Conservation (phyloP, 441 rosid genomes). For the Bruguiera hainesii region DNA sequence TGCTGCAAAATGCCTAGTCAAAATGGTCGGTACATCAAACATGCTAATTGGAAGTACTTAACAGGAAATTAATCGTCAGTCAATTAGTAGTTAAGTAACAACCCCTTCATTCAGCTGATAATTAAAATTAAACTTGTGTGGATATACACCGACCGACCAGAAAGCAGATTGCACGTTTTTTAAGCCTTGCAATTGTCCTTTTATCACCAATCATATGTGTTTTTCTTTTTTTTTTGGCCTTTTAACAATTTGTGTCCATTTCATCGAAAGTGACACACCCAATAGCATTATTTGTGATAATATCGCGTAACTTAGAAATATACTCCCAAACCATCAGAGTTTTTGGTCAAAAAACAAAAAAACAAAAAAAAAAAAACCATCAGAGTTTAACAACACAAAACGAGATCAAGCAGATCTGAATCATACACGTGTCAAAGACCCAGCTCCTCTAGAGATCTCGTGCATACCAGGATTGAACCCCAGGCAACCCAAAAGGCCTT, state of each 20-base stretch:
- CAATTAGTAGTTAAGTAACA: background rate
- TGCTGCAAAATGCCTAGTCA: too few species aligned
- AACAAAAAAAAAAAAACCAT: slow-evolving; percentile 19
- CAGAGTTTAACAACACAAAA: background rate
- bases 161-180: background rate
- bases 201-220: background rate
- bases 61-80: background rate
- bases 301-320: slow-evolving; percentile 8
- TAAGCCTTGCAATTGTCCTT: background rate
- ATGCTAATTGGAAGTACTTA: background rate
- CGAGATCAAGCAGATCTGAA: slow-evolving; percentile 27
- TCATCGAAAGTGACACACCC: slow-evolving; percentile 18
- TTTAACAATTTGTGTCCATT: slow-evolving; percentile 15
- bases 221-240: background rate
- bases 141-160: background rate
- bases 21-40: background rate
- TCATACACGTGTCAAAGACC: slow-evolving; percentile 66
- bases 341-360: slow-evolving; percentile 12
- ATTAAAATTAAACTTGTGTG: too few species aligned
- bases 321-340: background rate
- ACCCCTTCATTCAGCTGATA: background rate
- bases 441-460: slow-evolving; percentile 62
- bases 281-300: background rate
- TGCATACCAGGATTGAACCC: slow-evolving; percentile 60
- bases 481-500: slow-evolving; percentile 76